Base-by-base conservation (phyloP, 257 asterid species). In the Mitragyna speciosa region DNA sequence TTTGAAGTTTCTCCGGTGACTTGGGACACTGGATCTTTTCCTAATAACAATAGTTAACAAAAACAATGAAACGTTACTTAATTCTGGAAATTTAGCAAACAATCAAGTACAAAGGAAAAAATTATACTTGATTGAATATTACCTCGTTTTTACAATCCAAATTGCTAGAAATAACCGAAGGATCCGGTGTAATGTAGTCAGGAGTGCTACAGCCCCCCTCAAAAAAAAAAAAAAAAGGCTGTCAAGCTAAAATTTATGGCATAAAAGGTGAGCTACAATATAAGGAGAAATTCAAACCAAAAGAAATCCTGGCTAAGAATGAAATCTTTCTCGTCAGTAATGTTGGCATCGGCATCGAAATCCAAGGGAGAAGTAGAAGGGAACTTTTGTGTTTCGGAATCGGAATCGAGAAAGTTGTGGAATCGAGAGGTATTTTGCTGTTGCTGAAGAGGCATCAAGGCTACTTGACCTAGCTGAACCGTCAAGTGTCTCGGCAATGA, bases 291-390 rank as follows among this genome's bases (percentile, higher is more conserved):
- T 69, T n/a, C 59, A 75, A 68, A 93, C 99, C 98, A 95, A 87
- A 95, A 95, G 89, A 95, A 93, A 77, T 95, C 99, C 83, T 95
- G 99, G 82, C 99, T 95, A 79, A 93, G 99, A 84, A 95, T 93
- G 83, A 85, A 90, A 75, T 89, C 96, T 54, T 86, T 92, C 59
- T 85, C 96, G 61, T 88, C 92, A 39, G 30, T 48, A 0, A 59
- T 82, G 1, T 43, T 82, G 24, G 47, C 41, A 63, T 22, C 72
- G n/a, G 80, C 31, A 70, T 89, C 95, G 31, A 83, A 75, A 74
- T 82, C 88, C 58, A 84, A 76, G 24, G 88, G 73, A 36, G 79
- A 76, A 76, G 75, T 58, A 24, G 78, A 78, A 10, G 77, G 83
- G 19, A 72, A 67, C 20, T 39, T 63, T 15, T 75, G 19, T 1